Conservation (phyloP, 208 protist genomes). For the Crithidia acanthocephali region DNA sequence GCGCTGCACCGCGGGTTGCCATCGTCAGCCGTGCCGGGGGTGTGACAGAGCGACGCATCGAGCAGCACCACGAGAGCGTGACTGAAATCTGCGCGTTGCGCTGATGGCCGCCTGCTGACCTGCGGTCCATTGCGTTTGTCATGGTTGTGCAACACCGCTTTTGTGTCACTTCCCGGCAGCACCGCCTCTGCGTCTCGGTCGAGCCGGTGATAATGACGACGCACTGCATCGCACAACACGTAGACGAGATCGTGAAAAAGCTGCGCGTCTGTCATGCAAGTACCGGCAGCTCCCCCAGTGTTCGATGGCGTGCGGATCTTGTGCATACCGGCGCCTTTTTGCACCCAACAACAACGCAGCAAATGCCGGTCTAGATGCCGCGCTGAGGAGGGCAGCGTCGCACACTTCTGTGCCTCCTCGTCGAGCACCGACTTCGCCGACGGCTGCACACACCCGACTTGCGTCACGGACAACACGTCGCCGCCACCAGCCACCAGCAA, state of each 20-base stretch:
- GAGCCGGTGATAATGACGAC: neutral
- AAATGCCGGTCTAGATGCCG: neutral
- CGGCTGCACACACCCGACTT: neutral
- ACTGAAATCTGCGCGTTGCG: neutral
- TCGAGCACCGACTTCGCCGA: neutral
- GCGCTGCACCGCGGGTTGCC: no score
- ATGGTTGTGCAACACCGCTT: neutral
- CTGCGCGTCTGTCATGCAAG: conserved; percentile 1
- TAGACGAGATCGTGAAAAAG: conserved; percentile 25
- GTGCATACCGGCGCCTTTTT: no score
- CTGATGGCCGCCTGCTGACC: neutral
- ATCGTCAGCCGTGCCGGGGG: neutral
- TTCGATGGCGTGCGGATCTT: neutral
- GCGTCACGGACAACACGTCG: conserved; percentile 1
- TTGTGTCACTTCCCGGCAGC: neutral
- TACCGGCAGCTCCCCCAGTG: neutral
- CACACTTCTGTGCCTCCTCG: no score
- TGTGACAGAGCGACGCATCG: conserved; percentile 10
- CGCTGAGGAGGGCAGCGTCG: neutral
- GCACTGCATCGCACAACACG: conserved; percentile 8
- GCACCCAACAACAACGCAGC: neutral
- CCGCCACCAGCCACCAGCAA: conserved; percentile 7
- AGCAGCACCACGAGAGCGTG: conserved; percentile 19
- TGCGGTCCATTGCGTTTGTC: neutral
- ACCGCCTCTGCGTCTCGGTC: neutral